Evolutionary conservation across 352 stramenopile species (phyloP).

Genomic region (Globisporangium camurandrum): DNA sequence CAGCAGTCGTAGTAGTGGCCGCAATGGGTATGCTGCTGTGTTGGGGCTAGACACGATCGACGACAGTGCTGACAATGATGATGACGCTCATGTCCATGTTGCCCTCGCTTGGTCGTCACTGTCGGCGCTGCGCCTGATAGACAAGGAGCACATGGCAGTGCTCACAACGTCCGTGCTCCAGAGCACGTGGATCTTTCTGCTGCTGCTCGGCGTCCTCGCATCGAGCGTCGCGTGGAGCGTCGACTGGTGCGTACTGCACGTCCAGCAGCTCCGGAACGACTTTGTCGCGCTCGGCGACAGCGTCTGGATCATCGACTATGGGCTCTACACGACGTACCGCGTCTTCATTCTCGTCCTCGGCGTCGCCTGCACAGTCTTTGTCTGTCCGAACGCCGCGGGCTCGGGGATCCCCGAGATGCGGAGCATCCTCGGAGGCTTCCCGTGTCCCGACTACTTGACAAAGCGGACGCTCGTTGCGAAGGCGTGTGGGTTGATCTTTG

Average conservation of each 20-base stretch:
- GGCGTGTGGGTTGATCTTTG: conserved; percentile 51
- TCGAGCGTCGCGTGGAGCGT: conserved; percentile 62
- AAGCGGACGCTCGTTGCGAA: conserved; percentile 55
- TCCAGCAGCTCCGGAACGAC: conserved; percentile 25
- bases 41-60: conserved; percentile 3
- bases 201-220: conserved; percentile 45
- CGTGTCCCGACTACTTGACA: conserved; percentile 58
- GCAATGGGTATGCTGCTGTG: conserved; percentile 14
- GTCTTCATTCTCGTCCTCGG: conserved; percentile 53
- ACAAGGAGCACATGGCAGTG: conserved; percentile 39
- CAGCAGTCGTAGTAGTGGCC: background rate
- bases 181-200: conserved; percentile 71
- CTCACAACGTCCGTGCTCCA: conserved; percentile 45
- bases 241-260: conserved; percentile 43
- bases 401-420: conserved; percentile 79
- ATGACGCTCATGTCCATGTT: conserved; percentile 16
- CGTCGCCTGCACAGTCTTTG: conserved; percentile 47
- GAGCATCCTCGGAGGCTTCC: conserved; percentile 66
- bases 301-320: conserved; percentile 49
- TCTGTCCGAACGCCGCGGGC: conserved; percentile 54
- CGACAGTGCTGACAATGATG: conserved; percentile 19
- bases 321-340: conserved; percentile 54
- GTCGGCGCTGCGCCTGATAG: conserved; percentile 15
- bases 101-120: background rate
- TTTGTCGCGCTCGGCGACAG: conserved; percentile 37